Percentiles rank a stretch among this genome's conserved stretches.
Conservation (phyloP, 345 rosid genomes). For the Atalantia buxifolia region DNA sequence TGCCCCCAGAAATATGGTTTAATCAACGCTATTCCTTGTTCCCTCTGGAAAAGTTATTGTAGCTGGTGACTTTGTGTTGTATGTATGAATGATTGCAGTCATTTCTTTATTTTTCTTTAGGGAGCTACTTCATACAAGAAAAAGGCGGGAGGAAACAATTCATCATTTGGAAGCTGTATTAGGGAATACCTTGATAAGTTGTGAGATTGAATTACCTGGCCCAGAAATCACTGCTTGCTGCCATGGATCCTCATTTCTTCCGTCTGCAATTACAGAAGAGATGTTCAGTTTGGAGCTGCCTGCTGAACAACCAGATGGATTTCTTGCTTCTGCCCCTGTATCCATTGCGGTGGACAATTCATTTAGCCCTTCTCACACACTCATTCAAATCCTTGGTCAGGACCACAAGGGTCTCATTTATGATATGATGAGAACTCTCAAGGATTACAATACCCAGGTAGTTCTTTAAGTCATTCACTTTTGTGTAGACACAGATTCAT, state of each 20-base stretch:
- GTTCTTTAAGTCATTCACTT: not conserved
- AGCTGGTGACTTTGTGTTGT: not conserved
- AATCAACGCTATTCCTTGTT: not conserved
- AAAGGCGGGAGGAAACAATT: slow-evolving; percentile 47
- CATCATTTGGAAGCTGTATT: slow-evolving; percentile 33
- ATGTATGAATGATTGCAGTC: not conserved
- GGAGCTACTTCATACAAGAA: slow-evolving; percentile 48
- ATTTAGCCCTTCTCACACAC: slow-evolving; percentile 61
- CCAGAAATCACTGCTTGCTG: slow-evolving; percentile 55
- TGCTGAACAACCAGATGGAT: slow-evolving; percentile 27
- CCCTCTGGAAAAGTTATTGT: not conserved
- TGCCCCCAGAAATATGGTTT: not conserved
- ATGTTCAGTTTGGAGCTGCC: slow-evolving; percentile 47
- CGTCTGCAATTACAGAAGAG: slow-evolving; percentile 46
- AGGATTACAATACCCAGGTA: slow-evolving; percentile 68
- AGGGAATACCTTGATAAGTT: slow-evolving; percentile 51
- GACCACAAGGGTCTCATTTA: slow-evolving; percentile 77
- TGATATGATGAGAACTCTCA: slow-evolving; percentile 61
- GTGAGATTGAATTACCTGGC: slow-evolving; percentile 59
- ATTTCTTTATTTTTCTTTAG: slow-evolving; percentile 20
- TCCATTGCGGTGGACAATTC: slow-evolving; percentile 49
- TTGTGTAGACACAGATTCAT: not conserved
- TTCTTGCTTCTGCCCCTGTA: slow-evolving; percentile 33
- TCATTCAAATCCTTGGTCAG: slow-evolving; percentile 52
- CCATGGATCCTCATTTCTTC: slow-evolving; percentile 56